phyloP scores from a whole-genome alignment of 2,329 filamentous ascomycete species.

The Aspergillus phoenicis region DNA sequence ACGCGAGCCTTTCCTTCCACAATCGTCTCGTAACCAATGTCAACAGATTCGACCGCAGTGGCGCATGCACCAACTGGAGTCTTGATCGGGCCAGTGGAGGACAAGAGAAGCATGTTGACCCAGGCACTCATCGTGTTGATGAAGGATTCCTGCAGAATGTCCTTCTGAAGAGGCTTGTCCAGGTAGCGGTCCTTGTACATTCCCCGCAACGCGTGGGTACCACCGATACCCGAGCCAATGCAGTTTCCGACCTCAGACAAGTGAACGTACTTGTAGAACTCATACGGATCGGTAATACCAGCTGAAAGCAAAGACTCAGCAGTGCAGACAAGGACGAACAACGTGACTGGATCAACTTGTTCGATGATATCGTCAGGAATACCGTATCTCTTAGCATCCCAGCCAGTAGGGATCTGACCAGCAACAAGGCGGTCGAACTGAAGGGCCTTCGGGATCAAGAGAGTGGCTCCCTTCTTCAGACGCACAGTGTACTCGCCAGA shows the following conservation, averaged over 20 bases:
- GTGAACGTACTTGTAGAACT: conserved; percentile 99
- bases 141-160: conserved; percentile 98
- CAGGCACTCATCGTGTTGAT: conserved; percentile 99
- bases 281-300: conserved; percentile 97
- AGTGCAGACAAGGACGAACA: conserved; percentile 92
- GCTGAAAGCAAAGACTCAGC: conserved; percentile 87
- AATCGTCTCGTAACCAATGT: conserved; percentile 98
- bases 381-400: conserved; percentile 95
- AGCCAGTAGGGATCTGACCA: conserved; percentile 94
- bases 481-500: conserved; percentile 93
- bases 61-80: conserved; percentile 97
- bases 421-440: conserved; percentile 96
- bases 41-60: conserved; percentile 93
- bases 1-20: conserved; percentile 96
- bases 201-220: conserved; percentile 83
- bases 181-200: conserved; percentile 99
- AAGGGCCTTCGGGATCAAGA: conserved; percentile 95
- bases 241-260: conserved; percentile 98
- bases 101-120: conserved; percentile 98
- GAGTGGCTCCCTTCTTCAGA: conserved; percentile 89
- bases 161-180: conserved; percentile 96
- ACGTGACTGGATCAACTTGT: conserved; percentile 93
- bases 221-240: conserved; percentile 97
- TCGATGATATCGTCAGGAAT: conserved; percentile 96
- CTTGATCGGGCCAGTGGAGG: conserved; percentile 97